Percentiles rank a stretch among this genome's conserved stretches.
phyloP scores from a whole-genome alignment of 805 yeast genomes.

The Wickerhamiella kazuoi region DNA sequence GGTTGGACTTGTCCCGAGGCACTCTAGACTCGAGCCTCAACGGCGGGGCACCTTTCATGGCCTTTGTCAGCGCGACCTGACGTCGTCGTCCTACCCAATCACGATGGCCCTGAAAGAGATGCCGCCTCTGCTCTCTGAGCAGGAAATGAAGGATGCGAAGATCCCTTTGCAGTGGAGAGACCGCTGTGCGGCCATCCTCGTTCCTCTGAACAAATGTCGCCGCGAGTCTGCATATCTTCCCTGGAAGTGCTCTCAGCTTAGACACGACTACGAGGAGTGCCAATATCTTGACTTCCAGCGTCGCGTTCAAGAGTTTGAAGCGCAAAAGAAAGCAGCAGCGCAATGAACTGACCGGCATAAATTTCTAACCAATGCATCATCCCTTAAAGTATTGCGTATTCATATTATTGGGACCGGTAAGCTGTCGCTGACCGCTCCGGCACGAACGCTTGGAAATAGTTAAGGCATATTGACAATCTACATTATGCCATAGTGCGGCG shows the following conservation, averaged over 20 bases:
- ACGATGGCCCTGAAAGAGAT: conserved; percentile 17
- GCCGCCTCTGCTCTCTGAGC: conserved; percentile 36
- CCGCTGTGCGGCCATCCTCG: conserved; percentile 53
- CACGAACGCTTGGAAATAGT: no score
- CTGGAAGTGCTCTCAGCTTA: conserved; percentile 58
- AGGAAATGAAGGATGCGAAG: conserved; percentile 63
- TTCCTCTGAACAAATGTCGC: conserved; percentile 47
- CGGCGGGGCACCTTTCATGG: background rate
- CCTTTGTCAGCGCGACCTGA: background rate
- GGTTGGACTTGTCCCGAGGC: no score
- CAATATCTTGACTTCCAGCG: conserved; percentile 66
- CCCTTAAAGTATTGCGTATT: no score
- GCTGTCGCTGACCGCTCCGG: no score
- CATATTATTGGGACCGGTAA: no score
- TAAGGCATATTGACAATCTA: no score
- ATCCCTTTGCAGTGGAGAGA: conserved; percentile 70
- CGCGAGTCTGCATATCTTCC: conserved; percentile 39
- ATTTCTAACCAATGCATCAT: no score
- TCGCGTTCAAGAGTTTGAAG: conserved; percentile 55
- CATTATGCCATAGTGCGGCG: no score
- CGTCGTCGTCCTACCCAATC: background rate
- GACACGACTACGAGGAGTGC: conserved; percentile 74
- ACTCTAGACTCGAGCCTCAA: no score
- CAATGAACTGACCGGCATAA: no score
- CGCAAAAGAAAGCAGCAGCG: conserved; percentile 25